A percentile compares a stretch with the other conserved stretches of the same genome.
These are phyloP conservation scores for Picea glauca DNA, from an alignment of 75 land plant genomes.

Conservation along the genomic window DNA sequence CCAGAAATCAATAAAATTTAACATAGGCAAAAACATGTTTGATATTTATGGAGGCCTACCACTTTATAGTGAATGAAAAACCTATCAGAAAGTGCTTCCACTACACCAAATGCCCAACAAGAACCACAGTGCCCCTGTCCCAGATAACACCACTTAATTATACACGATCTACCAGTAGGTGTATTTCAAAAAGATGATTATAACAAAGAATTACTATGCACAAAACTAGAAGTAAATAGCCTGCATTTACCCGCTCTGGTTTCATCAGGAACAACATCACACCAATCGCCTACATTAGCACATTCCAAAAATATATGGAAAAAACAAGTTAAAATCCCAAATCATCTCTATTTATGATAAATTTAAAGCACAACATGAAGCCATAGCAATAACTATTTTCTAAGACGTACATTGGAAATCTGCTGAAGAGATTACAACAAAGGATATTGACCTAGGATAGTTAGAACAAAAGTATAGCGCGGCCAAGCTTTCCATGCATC, in stretches of 20 bases:
- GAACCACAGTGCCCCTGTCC: slow-evolving; percentile 95
- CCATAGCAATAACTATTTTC: background rate
- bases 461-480: slow-evolving; percentile 57
- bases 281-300: background rate
- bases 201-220: too few species aligned
- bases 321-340: slow-evolving; percentile 16
- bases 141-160: background rate
- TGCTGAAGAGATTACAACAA: background rate
- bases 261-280: background rate
- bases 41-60: slow-evolving; percentile 23
- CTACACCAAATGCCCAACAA: slow-evolving; percentile 98
- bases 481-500: slow-evolving; percentile 88
- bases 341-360: slow-evolving; percentile 6
- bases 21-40: background rate
- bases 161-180: too few species aligned
- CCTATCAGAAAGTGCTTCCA: slow-evolving; percentile 84
- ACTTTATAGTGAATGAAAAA: slow-evolving; percentile 77
- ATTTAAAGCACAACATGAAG: too few species aligned
- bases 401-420: background rate
- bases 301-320: background rate
- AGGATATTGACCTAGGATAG: slow-evolving; percentile 64
- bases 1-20: background rate
- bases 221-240: background rate
- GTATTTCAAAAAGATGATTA: too few species aligned
- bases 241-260: slow-evolving; percentile 9